A percentile compares a stretch with the other conserved stretches of the same genome.
Evolutionary conservation across 768 basidiomycete species (phyloP).

Genomic region (Boletus vermiculosoides): DNA sequence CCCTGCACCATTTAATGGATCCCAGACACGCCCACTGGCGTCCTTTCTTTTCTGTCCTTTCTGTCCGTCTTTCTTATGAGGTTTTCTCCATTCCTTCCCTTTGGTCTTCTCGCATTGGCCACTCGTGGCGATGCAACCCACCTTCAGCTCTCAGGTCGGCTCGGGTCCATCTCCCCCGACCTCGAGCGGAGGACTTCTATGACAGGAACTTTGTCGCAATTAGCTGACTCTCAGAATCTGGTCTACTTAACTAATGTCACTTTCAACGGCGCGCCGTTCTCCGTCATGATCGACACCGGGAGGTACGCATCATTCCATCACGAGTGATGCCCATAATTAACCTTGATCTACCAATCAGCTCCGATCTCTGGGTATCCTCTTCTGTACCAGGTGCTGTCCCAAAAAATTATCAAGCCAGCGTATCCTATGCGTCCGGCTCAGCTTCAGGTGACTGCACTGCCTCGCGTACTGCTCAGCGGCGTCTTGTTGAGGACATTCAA

Average conservation of each 20-base stretch:
- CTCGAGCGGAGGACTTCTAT: conserved; percentile 30
- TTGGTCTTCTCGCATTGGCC: conserved; percentile 10
- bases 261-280: conserved; percentile 34
- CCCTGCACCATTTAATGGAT: neutral
- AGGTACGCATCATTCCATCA: conserved; percentile 34
- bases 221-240: conserved; percentile 34
- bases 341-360: conserved; percentile 37
- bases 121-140: conserved; percentile 9
- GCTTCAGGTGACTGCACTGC: conserved; percentile 41
- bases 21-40: neutral
- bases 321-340: neutral
- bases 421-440: conserved; percentile 55
- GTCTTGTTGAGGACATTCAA: neutral
- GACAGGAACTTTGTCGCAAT: conserved; percentile 23
- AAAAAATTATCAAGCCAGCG: conserved; percentile 38
- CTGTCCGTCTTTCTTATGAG: conserved; percentile 9
- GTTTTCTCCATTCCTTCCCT: conserved; percentile 2
- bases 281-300: conserved; percentile 46
- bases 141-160: conserved; percentile 17
- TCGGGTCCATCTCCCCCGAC: neutral
- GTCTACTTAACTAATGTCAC: conserved; percentile 40
- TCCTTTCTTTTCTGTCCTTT: neutral
- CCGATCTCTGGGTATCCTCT: conserved; percentile 62
- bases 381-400: conserved; percentile 38
- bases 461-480: neutral